These are phyloP conservation scores for Apiospora kogelbergensis DNA, from an alignment of 2,329 filamentous ascomycete species.

Conservation along the genomic window DNA sequence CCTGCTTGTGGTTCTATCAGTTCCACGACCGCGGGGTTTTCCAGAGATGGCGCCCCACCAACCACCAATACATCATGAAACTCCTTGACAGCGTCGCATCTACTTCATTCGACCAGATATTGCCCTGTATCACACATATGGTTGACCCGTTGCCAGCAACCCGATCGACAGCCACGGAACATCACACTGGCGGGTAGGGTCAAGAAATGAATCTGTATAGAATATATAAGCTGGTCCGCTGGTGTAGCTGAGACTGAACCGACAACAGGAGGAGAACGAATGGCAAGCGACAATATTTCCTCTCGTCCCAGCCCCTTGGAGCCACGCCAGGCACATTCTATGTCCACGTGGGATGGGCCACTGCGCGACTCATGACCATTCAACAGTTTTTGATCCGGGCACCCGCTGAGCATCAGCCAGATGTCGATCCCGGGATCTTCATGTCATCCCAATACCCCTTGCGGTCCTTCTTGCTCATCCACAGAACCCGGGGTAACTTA, in stretches of 20 bases:
- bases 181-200: too few species aligned
- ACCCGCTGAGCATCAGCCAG: not conserved
- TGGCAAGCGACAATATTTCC: not conserved
- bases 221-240: too few species aligned
- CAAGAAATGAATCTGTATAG: too few species aligned
- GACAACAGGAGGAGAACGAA: not conserved
- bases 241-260: not conserved
- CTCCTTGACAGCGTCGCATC: too few species aligned
- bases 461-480: not conserved
- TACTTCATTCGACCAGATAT: too few species aligned
- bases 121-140: too few species aligned
- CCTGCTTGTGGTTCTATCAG: not conserved
- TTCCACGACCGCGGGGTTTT: not conserved
- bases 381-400: not conserved
- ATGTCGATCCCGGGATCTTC: not conserved
- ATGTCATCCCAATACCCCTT: not conserved
- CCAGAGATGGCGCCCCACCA: not conserved
- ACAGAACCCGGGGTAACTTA: not conserved
- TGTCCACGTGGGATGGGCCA: not conserved
- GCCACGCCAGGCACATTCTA: not conserved
- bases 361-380: not conserved
- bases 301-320: not conserved
- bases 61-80: not conserved
- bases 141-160: too few species aligned
- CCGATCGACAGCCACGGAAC: too few species aligned